Evolutionary conservation across 2,329 filamentous ascomycete species (phyloP).

Genomic region (Westerdykella sp.): DNA sequence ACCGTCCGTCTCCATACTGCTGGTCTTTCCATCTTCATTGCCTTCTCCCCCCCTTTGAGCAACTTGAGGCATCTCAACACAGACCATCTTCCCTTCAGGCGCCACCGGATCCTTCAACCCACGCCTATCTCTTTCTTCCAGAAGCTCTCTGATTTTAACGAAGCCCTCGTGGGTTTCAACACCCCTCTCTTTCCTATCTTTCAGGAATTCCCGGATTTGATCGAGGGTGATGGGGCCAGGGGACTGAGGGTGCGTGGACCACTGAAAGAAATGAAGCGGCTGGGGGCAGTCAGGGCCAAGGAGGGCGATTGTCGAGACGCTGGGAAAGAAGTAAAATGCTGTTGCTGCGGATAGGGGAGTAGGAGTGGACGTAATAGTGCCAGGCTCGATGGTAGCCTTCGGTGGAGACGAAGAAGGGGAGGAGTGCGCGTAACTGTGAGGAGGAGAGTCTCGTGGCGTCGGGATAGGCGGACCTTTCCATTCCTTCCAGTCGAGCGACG

Average conservation of each 20-base stretch:
- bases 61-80: not conserved
- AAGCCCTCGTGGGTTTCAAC: not conserved
- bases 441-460: too few species aligned
- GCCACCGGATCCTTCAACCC: not conserved
- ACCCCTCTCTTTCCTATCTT: not conserved
- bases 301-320: slow-evolving; percentile 8
- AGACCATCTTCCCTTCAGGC: not conserved
- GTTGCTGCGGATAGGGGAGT: not conserved
- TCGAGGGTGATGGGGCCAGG: slow-evolving; percentile 6
- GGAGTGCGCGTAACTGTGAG: slow-evolving; percentile 4
- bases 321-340: slow-evolving; percentile 10
- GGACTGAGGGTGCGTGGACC: slow-evolving; percentile 1
- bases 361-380: too few species aligned
- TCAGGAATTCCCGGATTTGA: slow-evolving; percentile 7
- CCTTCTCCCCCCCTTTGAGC: not conserved
- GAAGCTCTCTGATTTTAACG: not conserved
- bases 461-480: not conserved
- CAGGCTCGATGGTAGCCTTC: not conserved
- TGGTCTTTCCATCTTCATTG: not conserved
- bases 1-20: not conserved
- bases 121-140: not conserved
- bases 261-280: slow-evolving; percentile 9
- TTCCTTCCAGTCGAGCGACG: not conserved
- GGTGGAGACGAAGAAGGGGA: slow-evolving; percentile 7
- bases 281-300: not conserved